phyloP scores from a whole-genome alignment of 2,329 filamentous ascomycete species.

The Claviceps quebecensis region DNA sequence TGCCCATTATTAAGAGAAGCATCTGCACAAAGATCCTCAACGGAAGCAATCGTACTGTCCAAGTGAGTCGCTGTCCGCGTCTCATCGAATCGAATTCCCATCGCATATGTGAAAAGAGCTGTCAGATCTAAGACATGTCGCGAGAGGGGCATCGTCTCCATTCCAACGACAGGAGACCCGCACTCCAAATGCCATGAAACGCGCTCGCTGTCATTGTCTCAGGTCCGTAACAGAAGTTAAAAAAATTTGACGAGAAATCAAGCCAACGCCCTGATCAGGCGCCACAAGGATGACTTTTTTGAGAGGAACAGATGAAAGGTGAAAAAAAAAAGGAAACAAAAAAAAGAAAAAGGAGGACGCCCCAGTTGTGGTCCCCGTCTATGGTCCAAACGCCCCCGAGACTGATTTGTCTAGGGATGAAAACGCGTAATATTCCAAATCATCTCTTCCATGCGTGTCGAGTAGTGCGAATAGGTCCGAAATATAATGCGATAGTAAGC shows the following conservation, averaged over 20 bases:
- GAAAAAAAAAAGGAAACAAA: constrained; percentile 7
- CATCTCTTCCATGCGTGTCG: constrained; percentile 6
- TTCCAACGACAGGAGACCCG: constrained; percentile 12
- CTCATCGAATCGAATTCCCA: constrained; percentile 1
- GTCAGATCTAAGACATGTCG: constrained; percentile 18
- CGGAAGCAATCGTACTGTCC: neutral
- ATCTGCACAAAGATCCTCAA: neutral
- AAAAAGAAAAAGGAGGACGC: constrained; percentile 12
- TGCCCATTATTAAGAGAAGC: neutral
- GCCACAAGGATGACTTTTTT: constrained; percentile 3
- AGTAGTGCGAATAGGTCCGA: neutral
- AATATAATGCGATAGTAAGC: neutral
- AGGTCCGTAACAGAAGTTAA: constrained; percentile 6
- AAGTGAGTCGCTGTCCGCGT: neutral
- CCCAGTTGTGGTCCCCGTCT: constrained; percentile 14
- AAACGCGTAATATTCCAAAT: constrained; percentile 2
- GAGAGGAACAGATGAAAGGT: constrained; percentile 7
- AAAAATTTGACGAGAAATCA: constrained; percentile 7
- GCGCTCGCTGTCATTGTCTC: constrained; percentile 3
- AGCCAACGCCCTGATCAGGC: neutral
- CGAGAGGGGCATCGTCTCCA: constrained; percentile 15
- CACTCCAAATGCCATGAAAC: neutral
- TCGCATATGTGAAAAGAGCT: neutral
- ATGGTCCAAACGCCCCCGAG: constrained; percentile 18
- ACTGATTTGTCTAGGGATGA: constrained; percentile 8